Percentiles rank a stretch among this genome's conserved stretches.
Evolutionary conservation across 257 asterid genomes (phyloP).

Genomic region (Gentiana straminea): DNA sequence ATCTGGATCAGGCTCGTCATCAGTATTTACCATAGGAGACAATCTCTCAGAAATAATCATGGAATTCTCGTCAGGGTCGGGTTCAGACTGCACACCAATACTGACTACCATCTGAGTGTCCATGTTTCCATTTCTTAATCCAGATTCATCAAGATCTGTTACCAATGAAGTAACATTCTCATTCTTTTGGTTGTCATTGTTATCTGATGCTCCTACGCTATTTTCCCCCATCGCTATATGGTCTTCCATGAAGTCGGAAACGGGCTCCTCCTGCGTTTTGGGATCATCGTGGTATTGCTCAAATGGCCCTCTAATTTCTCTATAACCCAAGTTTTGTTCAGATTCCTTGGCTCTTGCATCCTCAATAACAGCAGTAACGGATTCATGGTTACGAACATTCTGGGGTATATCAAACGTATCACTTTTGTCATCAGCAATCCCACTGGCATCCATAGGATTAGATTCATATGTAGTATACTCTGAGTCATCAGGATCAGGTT

Average conservation of each 20-base stretch:
- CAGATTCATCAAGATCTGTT: constrained; percentile 28
- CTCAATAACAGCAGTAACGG: constrained; percentile 26
- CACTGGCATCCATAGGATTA: neutral
- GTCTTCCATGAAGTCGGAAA: constrained; percentile 2
- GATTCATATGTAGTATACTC: constrained; percentile 5
- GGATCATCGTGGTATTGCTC: constrained; percentile 18
- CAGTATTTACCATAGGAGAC: constrained; percentile 13
- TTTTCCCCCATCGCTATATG: neutral
- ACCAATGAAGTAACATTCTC: constrained; percentile 7
- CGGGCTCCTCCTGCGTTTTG: constrained; percentile 19
- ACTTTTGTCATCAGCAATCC: constrained; percentile 9
- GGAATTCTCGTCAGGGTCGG: constrained; percentile 18
- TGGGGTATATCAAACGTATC: constrained; percentile 9
- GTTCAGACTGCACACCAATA: constrained; percentile 20
- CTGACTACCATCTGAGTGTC: constrained; percentile 1
- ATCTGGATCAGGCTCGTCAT: constrained; percentile 52
- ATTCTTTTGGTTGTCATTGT: neutral
- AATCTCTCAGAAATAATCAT: constrained; percentile 4
- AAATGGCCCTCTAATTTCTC: neutral
- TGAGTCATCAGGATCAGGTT: constrained; percentile 15
- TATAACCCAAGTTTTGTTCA: constrained; percentile 17
- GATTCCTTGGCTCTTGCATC: constrained; percentile 20
- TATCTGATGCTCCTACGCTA: constrained; percentile 15
- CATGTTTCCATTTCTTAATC: constrained; percentile 6
- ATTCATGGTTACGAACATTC: constrained; percentile 8